Conservation (phyloP, 202 grass and related monocot species). For the Eragrostis tef region DNA sequence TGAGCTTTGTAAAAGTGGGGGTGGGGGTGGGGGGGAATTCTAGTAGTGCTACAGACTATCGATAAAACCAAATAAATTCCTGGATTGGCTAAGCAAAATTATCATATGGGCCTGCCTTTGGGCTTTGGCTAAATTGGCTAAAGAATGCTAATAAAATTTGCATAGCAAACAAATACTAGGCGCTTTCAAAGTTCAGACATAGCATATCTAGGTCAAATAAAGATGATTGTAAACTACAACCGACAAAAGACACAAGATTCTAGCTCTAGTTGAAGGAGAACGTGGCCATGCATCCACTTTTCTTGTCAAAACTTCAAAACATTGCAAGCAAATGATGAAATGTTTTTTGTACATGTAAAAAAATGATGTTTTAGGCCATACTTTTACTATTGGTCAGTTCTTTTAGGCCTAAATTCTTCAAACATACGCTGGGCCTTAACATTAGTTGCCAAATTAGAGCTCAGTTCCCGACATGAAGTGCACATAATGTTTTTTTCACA, state of each 20-base stretch:
- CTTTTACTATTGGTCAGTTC: background rate
- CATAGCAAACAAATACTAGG: no score
- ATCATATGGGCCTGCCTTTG: no score
- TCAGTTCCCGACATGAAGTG: background rate
- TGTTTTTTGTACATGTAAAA: background rate
- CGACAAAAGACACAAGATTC: background rate
- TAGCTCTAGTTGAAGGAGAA: background rate
- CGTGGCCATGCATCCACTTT: background rate
- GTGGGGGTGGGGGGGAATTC: background rate
- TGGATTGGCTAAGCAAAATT: background rate
- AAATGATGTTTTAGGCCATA: background rate
- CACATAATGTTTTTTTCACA: background rate
- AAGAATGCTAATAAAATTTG: no score
- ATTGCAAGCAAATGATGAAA: no score
- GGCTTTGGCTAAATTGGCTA: no score
- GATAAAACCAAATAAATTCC: background rate
- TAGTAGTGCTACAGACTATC: background rate
- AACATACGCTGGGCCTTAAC: background rate
- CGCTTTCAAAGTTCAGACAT: background rate
- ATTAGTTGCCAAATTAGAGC: background rate
- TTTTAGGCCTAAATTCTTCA: background rate
- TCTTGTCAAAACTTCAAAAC: background rate
- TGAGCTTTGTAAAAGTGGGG: no score
- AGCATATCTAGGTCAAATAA: background rate
- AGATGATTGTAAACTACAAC: background rate